phyloP scores from a whole-genome alignment of 2,329 filamentous ascomycete species.

The Cladophialophora chaetospira region DNA sequence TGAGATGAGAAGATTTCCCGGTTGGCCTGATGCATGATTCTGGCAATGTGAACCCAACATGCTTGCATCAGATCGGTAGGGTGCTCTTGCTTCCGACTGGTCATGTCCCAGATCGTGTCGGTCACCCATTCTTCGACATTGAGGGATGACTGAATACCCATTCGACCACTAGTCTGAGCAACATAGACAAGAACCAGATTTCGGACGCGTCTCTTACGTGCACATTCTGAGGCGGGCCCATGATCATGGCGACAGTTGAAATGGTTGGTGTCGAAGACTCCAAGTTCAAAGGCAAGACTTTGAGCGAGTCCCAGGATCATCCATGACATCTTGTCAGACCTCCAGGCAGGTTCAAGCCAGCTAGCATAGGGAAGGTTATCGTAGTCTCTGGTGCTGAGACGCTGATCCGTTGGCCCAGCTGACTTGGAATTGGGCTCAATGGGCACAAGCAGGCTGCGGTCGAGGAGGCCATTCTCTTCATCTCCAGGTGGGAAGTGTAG shows the following conservation, averaged over 20 bases:
- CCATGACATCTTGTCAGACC: constrained; percentile 65
- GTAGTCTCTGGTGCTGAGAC: constrained; percentile 43
- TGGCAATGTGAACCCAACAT: constrained; percentile 92
- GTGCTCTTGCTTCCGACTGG: constrained; percentile 33
- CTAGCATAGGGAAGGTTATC: constrained; percentile 72
- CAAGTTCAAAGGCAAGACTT: constrained; percentile 69
- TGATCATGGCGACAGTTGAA: constrained; percentile 50
- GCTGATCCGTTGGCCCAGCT: constrained; percentile 38
- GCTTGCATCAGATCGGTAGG: constrained; percentile 65
- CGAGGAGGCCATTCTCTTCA: constrained; percentile 64
- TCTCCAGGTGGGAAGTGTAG: constrained; percentile 83
- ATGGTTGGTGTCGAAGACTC: constrained; percentile 78
- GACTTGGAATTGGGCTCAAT: constrained; percentile 47
- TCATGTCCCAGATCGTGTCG: constrained; percentile 32
- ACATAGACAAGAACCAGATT: constrained; percentile 87
- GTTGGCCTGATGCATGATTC: constrained; percentile 88
- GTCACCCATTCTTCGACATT: constrained; percentile 49
- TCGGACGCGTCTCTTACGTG: constrained; percentile 80
- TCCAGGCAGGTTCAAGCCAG: constrained; percentile 95
- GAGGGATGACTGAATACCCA: constrained; percentile 93
- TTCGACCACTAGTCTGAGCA: constrained; percentile 86
- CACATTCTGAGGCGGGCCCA: constrained; percentile 66
- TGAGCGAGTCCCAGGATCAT: constrained; percentile 59
- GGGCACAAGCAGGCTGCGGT: constrained; percentile 69
- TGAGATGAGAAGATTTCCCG: constrained; percentile 84